Evolutionary conservation across 169 alveolate genomes (phyloP), one percentile per base, ranked within the genome.

Genomic region (Cryptosporidium bovis): DNA sequence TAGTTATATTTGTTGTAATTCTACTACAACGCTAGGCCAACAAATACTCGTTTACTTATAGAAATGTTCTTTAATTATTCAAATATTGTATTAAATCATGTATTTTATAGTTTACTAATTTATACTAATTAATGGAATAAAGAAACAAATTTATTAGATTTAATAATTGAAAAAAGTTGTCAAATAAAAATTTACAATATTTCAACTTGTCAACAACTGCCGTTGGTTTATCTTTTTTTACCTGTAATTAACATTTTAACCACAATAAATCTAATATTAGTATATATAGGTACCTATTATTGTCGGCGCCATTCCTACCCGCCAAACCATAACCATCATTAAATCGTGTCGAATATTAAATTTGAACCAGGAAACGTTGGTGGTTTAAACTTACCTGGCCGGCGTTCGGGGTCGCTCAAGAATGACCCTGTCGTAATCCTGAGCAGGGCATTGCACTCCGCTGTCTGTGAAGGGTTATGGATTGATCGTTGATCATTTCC

Each of bases 341-440:
- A 46, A 27, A n/a, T 40, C 15, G 87, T 77, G 87, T 8, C 13
- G 16, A 77, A 24, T 60, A 31, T 46, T 7, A 40, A 40, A 40
- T 8, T 40, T 40, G 1, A 40, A 1, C 48, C 4, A 8, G 48
- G 10, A 40, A 1, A 0, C 0, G 48, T 6, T 0, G 48, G 48
- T 0, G 10, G 48, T 10, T 55, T 93, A 91, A 95, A 95, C 98
- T 95, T 95, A 95, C 98, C 97, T 95, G 98, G 98, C 97, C 95
- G 97, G 97, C 97, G 98, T 95, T 93, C 96, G 98, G 98, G 98
- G 97, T 93, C 96, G 98, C 98, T 95, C 98, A 94, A 71, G 97
- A 85, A 95, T 95, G 96, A 92, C 97, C 98, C 98, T 95, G 97
- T 94, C 98, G 97, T 95, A 94, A 95, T 93, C 93, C 97, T 97